These are phyloP conservation scores for Penicillium sumatraense DNA, from an alignment of 2,329 filamentous ascomycete species.

Conservation along the genomic window DNA sequence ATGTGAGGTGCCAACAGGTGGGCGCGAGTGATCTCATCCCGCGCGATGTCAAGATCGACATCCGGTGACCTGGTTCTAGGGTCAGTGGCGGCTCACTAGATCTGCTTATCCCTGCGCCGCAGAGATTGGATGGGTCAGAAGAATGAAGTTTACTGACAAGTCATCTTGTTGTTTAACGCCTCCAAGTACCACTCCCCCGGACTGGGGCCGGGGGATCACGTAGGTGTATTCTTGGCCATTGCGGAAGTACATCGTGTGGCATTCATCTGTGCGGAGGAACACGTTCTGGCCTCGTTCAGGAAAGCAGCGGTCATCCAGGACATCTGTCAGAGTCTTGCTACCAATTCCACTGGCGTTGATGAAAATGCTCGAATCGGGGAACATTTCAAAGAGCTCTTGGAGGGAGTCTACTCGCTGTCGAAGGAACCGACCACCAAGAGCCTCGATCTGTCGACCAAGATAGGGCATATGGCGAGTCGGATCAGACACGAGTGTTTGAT, in stretches of 20 bases:
- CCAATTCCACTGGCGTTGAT: constrained; percentile 46
- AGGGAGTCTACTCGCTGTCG: constrained; percentile 39
- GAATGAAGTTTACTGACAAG: constrained; percentile 31
- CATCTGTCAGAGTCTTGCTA: constrained; percentile 39
- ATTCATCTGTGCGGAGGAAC: constrained; percentile 37
- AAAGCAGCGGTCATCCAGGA: constrained; percentile 40
- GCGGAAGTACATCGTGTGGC: constrained; percentile 39
- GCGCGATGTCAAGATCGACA: constrained; percentile 40
- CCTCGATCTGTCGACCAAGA: constrained; percentile 32
- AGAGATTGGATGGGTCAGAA: neutral
- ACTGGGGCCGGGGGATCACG: constrained; percentile 41
- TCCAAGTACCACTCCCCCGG: constrained; percentile 39
- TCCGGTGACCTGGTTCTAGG: constrained; percentile 35
- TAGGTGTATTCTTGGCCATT: constrained; percentile 46
- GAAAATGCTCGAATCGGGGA: constrained; percentile 41
- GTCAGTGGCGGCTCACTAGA: neutral
- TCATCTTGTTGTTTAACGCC: constrained; percentile 41
- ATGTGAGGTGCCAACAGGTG: constrained; percentile 43
- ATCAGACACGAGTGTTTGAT: constrained; percentile 43
- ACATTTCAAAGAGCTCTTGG: constrained; percentile 38
- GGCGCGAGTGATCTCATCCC: constrained; percentile 45
- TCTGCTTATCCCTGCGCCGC: neutral
- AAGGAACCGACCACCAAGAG: constrained; percentile 39
- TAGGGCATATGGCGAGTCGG: constrained; percentile 45
- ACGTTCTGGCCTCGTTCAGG: constrained; percentile 45